A percentile compares a stretch with the other conserved stretches of the same genome.
Evolutionary conservation across 1,284 basidiomycete genomes (phyloP).

Genomic region (Heterobasidion irregulare): DNA sequence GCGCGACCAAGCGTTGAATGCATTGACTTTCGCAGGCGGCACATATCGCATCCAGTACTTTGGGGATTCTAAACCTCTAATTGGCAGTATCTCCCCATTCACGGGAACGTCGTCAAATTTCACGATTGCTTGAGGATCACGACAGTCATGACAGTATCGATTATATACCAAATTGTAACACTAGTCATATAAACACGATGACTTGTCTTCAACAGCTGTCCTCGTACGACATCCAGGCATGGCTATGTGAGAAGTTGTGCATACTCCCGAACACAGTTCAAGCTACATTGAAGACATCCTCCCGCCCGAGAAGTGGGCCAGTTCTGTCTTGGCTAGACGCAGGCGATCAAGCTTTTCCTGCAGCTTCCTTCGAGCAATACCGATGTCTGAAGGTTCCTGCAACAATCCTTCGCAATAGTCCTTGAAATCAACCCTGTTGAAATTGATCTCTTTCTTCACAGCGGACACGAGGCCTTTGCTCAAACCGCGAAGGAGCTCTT

Average conservation of each 20-base stretch:
- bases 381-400: constrained; percentile 2
- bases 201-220: not conserved
- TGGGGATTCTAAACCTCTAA: constrained; percentile 64
- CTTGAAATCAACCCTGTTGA: not conserved
- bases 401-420: constrained; percentile 5
- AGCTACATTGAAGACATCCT: not conserved
- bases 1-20: not conserved
- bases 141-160: not conserved
- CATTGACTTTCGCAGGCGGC: constrained; percentile 34
- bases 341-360: constrained; percentile 2
- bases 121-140: constrained; percentile 30
- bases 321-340: constrained; percentile 1
- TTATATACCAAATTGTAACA: not conserved
- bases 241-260: not conserved
- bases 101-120: constrained; percentile 55
- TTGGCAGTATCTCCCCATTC: constrained; percentile 55
- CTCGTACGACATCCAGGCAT: not conserved
- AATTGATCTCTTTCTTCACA: constrained; percentile 2
- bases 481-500: constrained; percentile 7
- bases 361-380: constrained; percentile 1
- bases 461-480: not conserved
- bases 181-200: not conserved
- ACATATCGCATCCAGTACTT: constrained; percentile 67
- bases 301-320: not conserved
- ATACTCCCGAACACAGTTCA: not conserved